A percentile compares a stretch with the other conserved stretches of the same genome.
Conservation (phyloP, 495 filamentous ascomycete species). For the Aspergillus heteromorphus region DNA sequence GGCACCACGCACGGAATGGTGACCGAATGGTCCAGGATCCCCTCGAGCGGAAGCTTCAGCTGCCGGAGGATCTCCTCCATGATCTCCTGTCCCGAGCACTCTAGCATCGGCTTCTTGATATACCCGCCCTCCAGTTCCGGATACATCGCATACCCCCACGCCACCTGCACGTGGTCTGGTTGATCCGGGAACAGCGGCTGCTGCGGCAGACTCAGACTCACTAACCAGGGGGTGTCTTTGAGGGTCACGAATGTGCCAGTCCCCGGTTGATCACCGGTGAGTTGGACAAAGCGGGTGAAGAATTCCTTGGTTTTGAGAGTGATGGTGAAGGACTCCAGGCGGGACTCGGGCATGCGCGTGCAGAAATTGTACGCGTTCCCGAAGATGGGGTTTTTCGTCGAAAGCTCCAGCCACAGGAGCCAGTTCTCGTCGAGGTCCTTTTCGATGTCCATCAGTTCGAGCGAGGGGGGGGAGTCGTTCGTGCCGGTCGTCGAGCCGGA, state of each 20-base stretch:
- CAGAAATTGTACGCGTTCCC: slow-evolving; percentile 41
- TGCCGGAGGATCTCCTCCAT: slow-evolving; percentile 32
- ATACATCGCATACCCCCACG: slow-evolving; percentile 39
- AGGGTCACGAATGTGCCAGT: slow-evolving; percentile 29
- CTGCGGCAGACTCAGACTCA: slow-evolving; percentile 30
- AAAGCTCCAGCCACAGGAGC: slow-evolving; percentile 27
- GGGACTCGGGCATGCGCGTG: slow-evolving; percentile 27
- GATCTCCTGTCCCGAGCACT: slow-evolving; percentile 38
- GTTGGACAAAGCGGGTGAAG: slow-evolving; percentile 20
- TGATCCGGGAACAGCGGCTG: slow-evolving; percentile 38
- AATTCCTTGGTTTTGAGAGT: slow-evolving; percentile 30
- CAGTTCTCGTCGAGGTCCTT: slow-evolving; percentile 30
- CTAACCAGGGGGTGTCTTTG: slow-evolving; percentile 31
- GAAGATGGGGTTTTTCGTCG: slow-evolving; percentile 22
- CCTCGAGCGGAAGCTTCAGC: slow-evolving; percentile 18
- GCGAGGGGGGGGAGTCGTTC: slow-evolving; percentile 17
- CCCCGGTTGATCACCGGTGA: slow-evolving; percentile 25
- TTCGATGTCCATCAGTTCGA: slow-evolving; percentile 18
- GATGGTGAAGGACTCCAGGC: slow-evolving; percentile 36
- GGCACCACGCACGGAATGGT: slow-evolving; percentile 37
- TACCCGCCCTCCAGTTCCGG: slow-evolving; percentile 27
- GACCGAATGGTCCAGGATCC: slow-evolving; percentile 13
- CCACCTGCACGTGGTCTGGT: slow-evolving; percentile 21
- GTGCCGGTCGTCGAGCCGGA: slow-evolving; percentile 24
- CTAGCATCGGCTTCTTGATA: slow-evolving; percentile 36